phyloP scores from a whole-genome alignment of 2,329 filamentous ascomycete species.

The Colletotrichum graminicola region DNA sequence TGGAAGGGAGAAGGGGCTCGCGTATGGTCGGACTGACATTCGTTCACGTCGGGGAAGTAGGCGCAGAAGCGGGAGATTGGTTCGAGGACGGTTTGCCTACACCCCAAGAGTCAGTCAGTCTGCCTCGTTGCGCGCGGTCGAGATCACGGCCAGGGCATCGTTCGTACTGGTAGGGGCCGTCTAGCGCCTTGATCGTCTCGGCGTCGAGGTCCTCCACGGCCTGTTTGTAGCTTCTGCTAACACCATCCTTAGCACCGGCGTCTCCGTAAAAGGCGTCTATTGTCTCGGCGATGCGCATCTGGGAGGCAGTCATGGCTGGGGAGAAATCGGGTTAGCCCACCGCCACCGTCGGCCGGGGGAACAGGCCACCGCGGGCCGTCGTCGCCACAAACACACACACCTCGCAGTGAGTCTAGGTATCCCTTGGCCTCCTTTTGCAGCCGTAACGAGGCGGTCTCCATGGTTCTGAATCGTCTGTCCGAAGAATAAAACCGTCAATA shows the following conservation, averaged over 20 bases:
- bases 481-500: conserved; percentile 40
- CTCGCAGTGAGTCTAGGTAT: conserved; percentile 94
- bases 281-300: conserved; percentile 99
- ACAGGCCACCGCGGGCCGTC: not conserved
- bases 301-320: conserved; percentile 95
- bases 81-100: conserved; percentile 89
- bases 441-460: conserved; percentile 93
- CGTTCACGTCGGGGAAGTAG: conserved; percentile 99
- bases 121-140: conserved; percentile 43
- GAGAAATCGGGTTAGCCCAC: conserved; percentile 32
- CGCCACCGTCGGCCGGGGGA: not conserved
- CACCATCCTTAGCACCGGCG: conserved; percentile 92
- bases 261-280: conserved; percentile 99
- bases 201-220: conserved; percentile 97
- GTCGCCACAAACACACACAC: conserved; percentile 58
- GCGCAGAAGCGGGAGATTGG: conserved; percentile 96
- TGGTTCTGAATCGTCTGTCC: conserved; percentile 89
- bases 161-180: conserved; percentile 88
- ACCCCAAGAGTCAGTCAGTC: conserved; percentile 5
- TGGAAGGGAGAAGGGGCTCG: not conserved
- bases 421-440: conserved; percentile 98
- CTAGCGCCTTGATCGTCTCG: conserved; percentile 97
- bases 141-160: too few species aligned
- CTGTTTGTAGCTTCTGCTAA: conserved; percentile 97
- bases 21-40: conserved; percentile 70